phyloP scores from a whole-genome alignment of 1,284 basidiomycete species.

The Sporisorium graminicola region DNA sequence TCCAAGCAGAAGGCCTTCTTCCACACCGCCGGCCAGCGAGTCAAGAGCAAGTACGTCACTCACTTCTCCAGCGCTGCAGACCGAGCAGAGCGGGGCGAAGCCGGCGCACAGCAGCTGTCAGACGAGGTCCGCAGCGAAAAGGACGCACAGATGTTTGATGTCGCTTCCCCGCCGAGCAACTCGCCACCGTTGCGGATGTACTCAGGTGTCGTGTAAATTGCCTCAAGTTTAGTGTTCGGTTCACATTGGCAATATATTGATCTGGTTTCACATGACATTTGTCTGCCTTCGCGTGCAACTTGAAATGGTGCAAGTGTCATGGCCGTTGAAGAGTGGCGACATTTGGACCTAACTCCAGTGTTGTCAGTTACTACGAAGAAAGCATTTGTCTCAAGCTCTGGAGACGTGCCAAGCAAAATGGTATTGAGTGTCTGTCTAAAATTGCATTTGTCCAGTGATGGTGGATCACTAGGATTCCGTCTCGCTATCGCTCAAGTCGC shows the following conservation, averaged over 20 bases:
- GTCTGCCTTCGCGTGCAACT: no score
- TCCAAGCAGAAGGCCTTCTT: constrained; percentile 1
- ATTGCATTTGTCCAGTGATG: no score
- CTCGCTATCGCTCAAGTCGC: constrained; percentile 5
- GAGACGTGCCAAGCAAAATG: no score
- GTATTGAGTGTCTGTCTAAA: no score
- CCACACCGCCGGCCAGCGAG: not conserved
- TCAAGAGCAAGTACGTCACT: constrained; percentile 3
- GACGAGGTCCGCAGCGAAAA: not conserved
- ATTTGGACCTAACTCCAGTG: no score
- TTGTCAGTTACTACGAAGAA: no score
- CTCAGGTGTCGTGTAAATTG: not conserved
- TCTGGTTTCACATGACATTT: no score
- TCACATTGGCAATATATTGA: no score
- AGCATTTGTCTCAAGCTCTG: no score
- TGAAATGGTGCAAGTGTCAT: no score
- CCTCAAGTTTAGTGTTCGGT: no score
- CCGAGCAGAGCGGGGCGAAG: not conserved
- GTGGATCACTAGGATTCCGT: constrained; percentile 2
- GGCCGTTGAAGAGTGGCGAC: no score
- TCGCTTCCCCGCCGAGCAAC: not conserved
- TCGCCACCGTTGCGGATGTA: not conserved
- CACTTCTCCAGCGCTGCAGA: not conserved
- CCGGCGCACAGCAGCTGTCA: not conserved
- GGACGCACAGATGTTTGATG: not conserved